These are phyloP conservation scores for Phycomyces nitens DNA, from an alignment of 192 early-diverging fungal species.

Conservation along the genomic window DNA sequence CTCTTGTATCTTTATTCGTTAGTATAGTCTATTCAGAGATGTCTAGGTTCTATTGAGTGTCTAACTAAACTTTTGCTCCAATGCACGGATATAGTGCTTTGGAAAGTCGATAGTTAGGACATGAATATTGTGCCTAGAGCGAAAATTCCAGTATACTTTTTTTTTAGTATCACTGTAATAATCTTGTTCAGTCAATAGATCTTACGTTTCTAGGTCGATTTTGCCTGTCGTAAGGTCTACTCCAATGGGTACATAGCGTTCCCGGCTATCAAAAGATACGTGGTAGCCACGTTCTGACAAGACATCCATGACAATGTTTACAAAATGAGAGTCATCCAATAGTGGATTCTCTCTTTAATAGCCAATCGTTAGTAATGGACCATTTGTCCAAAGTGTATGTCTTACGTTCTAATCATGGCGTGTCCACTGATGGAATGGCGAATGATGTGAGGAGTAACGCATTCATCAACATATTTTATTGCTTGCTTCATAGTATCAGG, in stretches of 20 bases:
- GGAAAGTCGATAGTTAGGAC: constrained; percentile 53
- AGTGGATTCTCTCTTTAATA: constrained; percentile 36
- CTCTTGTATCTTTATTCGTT: not conserved
- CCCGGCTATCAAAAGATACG: constrained; percentile 49
- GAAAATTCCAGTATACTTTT: too few relatives aligned
- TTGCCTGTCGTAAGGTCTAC: constrained; percentile 46
- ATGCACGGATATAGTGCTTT: constrained; percentile 54
- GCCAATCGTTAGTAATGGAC: not conserved
- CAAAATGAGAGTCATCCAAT: constrained; percentile 45
- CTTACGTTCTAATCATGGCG: constrained; percentile 52
- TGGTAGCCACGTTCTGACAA: constrained; percentile 56
- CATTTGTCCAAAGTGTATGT: not conserved
- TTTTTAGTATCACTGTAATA: not conserved
- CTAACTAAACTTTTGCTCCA: constrained; percentile 57
- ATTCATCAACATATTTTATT: constrained; percentile 45
- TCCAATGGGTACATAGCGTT: constrained; percentile 44
- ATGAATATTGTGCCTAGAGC: constrained; percentile 38
- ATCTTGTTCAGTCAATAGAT: not conserved
- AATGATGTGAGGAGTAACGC: constrained; percentile 45
- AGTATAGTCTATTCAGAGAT: not conserved
- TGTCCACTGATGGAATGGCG: constrained; percentile 56
- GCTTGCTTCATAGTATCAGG: constrained; percentile 42
- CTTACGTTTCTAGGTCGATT: constrained; percentile 48
- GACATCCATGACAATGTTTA: constrained; percentile 52
- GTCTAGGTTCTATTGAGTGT: not conserved